Conservation (phyloP, 495 filamentous ascomycete species). For the Saxophila tyrrhenica region DNA sequence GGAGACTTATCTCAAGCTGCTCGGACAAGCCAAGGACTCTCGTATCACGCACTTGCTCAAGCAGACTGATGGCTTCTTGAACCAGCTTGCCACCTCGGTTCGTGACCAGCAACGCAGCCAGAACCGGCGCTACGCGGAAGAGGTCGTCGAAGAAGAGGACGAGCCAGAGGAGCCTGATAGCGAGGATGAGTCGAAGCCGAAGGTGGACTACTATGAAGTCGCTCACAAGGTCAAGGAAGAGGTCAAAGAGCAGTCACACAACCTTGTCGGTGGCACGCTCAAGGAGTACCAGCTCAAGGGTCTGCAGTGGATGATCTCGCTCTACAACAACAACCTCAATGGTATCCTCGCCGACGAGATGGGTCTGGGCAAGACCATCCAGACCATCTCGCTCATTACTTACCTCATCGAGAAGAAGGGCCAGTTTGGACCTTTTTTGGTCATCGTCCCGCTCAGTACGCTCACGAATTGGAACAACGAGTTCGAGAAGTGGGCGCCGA, state of each 20-base stretch:
- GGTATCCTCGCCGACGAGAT: slow-evolving; percentile 98
- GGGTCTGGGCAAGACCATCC: slow-evolving; percentile 99
- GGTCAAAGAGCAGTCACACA: slow-evolving; percentile 65
- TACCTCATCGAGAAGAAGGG: slow-evolving; percentile 93
- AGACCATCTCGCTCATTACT: slow-evolving; percentile 95
- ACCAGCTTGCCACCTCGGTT: slow-evolving; percentile 86
- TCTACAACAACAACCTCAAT: slow-evolving; percentile 99
- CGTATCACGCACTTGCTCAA: slow-evolving; percentile 94
- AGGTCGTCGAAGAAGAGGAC: slow-evolving; percentile 41
- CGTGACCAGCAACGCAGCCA: slow-evolving; percentile 79
- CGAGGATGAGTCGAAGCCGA: slow-evolving; percentile 55
- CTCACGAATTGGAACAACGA: slow-evolving; percentile 97
- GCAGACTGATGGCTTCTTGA: slow-evolving; percentile 94
- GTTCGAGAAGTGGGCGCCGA: slow-evolving; percentile 97
- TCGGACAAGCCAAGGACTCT: slow-evolving; percentile 96
- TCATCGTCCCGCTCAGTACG: slow-evolving; percentile 92
- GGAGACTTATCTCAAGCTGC: slow-evolving; percentile 90
- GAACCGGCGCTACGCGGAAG: slow-evolving; percentile 62
- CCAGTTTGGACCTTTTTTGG: slow-evolving; percentile 86
- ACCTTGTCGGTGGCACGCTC: slow-evolving; percentile 79
- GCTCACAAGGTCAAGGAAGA: slow-evolving; percentile 93
- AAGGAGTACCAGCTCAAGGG: slow-evolving; percentile 99
- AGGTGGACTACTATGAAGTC: slow-evolving; percentile 96
- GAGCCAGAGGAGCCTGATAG: slow-evolving; percentile 48
- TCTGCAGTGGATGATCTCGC: slow-evolving; percentile 97